Conservation (phyloP, 2,329 filamentous ascomycete species). For the Fusarium temperatum region DNA sequence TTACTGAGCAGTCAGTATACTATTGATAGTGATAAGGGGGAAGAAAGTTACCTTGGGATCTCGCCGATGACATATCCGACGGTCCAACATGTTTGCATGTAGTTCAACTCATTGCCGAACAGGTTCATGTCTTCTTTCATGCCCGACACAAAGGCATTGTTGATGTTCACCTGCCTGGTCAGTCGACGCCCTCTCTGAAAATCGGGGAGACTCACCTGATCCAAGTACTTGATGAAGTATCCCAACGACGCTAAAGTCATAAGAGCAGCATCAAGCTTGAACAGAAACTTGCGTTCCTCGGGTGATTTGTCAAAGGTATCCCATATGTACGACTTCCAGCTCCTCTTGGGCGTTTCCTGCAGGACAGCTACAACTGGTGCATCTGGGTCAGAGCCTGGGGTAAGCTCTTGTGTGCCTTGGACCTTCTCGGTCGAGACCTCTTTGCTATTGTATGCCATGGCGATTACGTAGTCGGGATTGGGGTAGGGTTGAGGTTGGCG, state of each 20-base stretch:
- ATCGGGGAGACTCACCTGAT: conserved; percentile 29
- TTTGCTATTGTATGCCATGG: neutral
- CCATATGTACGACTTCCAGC: conserved; percentile 59
- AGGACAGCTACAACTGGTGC: neutral
- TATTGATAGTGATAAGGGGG: fast-evolving
- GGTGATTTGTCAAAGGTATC: conserved; percentile 57
- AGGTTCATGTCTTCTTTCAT: conserved; percentile 63
- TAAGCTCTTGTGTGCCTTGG: fast-evolving
- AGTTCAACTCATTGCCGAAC: conserved; percentile 57
- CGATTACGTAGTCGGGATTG: fast-evolving
- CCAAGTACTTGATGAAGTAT: conserved; percentile 52
- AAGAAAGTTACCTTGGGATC: conserved; percentile 41
- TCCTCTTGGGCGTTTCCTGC: conserved; percentile 17
- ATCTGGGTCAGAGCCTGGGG: conserved; percentile 1
- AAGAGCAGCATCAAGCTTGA: conserved; percentile 55
- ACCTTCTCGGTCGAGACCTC: neutral
- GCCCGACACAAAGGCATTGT: conserved; percentile 46
- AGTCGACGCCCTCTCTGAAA: fast-evolving
- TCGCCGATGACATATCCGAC: conserved; percentile 66
- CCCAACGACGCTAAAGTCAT: conserved; percentile 49
- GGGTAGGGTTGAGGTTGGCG: too few species aligned
- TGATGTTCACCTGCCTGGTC: conserved; percentile 34
- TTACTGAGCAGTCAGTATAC: conserved; percentile 30
- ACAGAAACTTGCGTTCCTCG: conserved; percentile 52
- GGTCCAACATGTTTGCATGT: conserved; percentile 63